Evolutionary conservation across 2,329 filamentous ascomycete species (phyloP), one percentile per base, ranked within the genome.

Genomic region (Parastagonospora avenae): DNA sequence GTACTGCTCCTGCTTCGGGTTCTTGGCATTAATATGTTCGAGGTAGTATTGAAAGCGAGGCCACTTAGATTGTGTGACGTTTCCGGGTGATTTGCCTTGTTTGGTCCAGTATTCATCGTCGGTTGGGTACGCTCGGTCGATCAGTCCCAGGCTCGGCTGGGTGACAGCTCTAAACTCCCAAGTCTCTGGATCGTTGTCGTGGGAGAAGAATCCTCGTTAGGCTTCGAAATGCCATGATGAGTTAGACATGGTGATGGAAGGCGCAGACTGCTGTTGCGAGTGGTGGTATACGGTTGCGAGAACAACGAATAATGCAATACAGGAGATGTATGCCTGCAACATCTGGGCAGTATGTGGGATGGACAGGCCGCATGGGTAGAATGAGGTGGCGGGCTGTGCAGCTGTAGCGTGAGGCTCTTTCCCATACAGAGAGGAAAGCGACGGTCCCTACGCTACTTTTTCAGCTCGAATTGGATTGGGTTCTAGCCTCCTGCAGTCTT

Each of bases 11-110:
- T 75, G 75, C 6, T 68, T 66, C 12, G 62, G 60, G 4, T 67
- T 68, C 2, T 75, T 66, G 3, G 64, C 57, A 70, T 85, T 85
- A 32, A 88, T 67, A 16, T 76, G 67, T 28, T 75, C 58, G n/a
- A 88, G 76, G 55, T 83, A 83, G 50, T 78, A 64, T 42, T 75
- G 75, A 56, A 88, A 86, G 14, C 81, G 78, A 68, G 83, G 71
- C 85, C 85, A 88, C 81, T 0, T 80, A 82, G 60, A 78, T 76
- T 55, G 15, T 68, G 60, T 11, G 19, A 10, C 4, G 9, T 36
- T 67, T 62, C 4, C 71, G 55, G 37, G 70, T 66, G 47, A 8
- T 8, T 2, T 15, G 8, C 12, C 16, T 2, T 40, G n/a, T 16
- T 77, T 70, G 53, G 74, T 5, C 19, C 19, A 24, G 5, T 24